Conservation (phyloP, 768 basidiomycete genomes). For the Epithele typhae region DNA sequence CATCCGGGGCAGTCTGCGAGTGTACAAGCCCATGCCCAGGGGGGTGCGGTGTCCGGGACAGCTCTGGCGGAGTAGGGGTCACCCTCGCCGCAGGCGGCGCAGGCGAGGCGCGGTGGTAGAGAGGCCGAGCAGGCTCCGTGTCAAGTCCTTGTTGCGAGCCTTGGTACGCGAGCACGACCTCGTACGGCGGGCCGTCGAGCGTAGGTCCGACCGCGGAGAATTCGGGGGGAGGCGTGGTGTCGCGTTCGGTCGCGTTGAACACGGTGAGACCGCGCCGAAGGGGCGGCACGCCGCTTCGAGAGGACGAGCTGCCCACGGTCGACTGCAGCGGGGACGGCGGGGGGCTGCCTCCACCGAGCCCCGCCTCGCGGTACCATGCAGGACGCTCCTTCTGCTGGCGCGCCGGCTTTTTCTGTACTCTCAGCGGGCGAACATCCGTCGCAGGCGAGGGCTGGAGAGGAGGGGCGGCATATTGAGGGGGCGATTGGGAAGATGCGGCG, state of each 20-base stretch:
- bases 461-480: neutral
- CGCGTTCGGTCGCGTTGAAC: conserved; percentile 5
- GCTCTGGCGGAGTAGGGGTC: too few species aligned
- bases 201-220: conserved; percentile 34
- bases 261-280: conserved; percentile 4
- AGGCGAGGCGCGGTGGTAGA: too few species aligned
- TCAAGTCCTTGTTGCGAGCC: too few species aligned
- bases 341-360: conserved; percentile 14
- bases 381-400: conserved; percentile 18
- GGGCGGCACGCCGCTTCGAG: neutral
- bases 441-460: neutral
- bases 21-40: too few species aligned
- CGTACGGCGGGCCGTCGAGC: conserved; percentile 36
- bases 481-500: neutral
- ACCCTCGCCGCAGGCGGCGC: too few species aligned
- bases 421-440: conserved; percentile 28
- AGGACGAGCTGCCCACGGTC: neutral
- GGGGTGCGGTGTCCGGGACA: too few species aligned
- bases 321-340: neutral
- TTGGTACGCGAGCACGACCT: conserved; percentile 22
- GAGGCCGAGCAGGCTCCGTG: too few species aligned
- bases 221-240: conserved; percentile 33
- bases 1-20: too few species aligned
- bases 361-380: conserved; percentile 28
- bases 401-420: conserved; percentile 29